phyloP scores from a whole-genome alignment of 331 rosid species.

The Malus hybrid region DNA sequence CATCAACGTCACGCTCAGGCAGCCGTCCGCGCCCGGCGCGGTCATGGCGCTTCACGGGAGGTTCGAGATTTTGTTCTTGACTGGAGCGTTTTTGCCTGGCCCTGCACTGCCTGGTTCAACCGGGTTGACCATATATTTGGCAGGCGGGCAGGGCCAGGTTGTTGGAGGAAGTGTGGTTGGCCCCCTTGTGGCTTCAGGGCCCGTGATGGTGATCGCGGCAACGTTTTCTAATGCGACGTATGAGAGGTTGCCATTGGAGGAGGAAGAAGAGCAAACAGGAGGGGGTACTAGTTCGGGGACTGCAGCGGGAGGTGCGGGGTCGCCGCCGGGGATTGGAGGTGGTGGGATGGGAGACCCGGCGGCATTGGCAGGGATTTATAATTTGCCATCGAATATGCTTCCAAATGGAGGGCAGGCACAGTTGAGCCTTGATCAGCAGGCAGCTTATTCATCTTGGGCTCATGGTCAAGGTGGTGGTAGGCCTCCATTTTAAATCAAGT shows the following conservation, averaged over 20 bases:
- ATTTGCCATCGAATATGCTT: slow-evolving; percentile 39
- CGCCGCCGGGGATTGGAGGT: slow-evolving; percentile 25
- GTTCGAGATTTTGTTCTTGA: slow-evolving; percentile 53
- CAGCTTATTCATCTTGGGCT: slow-evolving; percentile 43
- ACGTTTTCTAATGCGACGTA: slow-evolving; percentile 65
- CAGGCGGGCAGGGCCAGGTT: slow-evolving; percentile 74
- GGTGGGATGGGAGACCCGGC: slow-evolving; percentile 39
- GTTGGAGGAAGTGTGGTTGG: slow-evolving; percentile 71
- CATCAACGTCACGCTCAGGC: slow-evolving; percentile 53
- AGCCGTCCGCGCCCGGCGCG: slow-evolving; percentile 39
- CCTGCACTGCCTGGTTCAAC: slow-evolving; percentile 47
- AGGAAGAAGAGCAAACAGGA: slow-evolving; percentile 27
- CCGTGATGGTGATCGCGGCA: slow-evolving; percentile 68
- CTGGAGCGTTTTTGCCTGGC: slow-evolving; percentile 58
- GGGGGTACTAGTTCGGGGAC: slow-evolving; percentile 10
- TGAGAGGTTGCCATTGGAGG: slow-evolving; percentile 58
- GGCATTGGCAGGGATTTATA: slow-evolving; percentile 27
- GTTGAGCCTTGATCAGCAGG: slow-evolving; percentile 42
- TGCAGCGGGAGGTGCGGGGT: slow-evolving; percentile 16
- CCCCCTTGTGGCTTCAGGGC: slow-evolving; percentile 54
- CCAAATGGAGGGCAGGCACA: slow-evolving; percentile 43
- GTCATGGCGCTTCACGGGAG: slow-evolving; percentile 62
- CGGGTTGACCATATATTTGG: slow-evolving; percentile 56
- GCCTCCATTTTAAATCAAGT: slow-evolving; percentile 29
- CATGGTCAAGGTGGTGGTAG: slow-evolving; percentile 36